phyloP scores from a whole-genome alignment of 768 basidiomycete species.

The Lentinula edodes region DNA sequence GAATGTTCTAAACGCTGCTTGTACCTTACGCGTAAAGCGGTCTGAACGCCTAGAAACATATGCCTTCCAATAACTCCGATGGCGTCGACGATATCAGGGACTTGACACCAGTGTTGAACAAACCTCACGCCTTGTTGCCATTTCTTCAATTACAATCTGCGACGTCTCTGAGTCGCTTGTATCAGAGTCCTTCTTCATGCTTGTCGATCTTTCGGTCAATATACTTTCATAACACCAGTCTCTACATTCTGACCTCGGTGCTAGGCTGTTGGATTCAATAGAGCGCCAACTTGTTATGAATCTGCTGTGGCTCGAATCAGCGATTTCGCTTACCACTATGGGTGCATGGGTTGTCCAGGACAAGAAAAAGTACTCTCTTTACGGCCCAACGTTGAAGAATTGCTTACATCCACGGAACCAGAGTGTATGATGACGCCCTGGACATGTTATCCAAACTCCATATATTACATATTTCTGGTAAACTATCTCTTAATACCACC shows the following conservation, averaged over 20 bases:
- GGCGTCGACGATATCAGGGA: neutral
- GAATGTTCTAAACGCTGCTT: neutral
- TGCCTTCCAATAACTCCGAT: neutral
- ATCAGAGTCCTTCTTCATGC: constrained; percentile 82
- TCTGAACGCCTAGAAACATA: neutral
- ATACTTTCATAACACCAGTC: constrained; percentile 8
- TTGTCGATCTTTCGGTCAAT: constrained; percentile 82
- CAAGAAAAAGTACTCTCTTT: constrained; percentile 53
- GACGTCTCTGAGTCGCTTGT: constrained; percentile 70
- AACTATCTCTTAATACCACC: constrained; percentile 62
- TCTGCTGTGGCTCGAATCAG: constrained; percentile 80
- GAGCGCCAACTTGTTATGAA: constrained; percentile 87
- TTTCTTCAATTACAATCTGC: constrained; percentile 82
- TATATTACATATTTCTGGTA: constrained; percentile 58
- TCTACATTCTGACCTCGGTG: constrained; percentile 12
- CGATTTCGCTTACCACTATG: constrained; percentile 64
- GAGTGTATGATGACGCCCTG: constrained; percentile 69
- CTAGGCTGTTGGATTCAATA: constrained; percentile 68
- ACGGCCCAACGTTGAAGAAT: constrained; percentile 9
- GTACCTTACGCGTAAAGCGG: neutral
- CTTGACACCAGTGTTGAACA: constrained; percentile 2
- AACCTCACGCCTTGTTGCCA: constrained; percentile 64
- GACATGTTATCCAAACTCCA: constrained; percentile 59
- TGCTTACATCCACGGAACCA: constrained; percentile 23
- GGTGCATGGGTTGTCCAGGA: constrained; percentile 72